A percentile compares a stretch with the other conserved stretches of the same genome.
phyloP scores from a whole-genome alignment of 208 protist species.

The Wallacemonas sp. region DNA sequence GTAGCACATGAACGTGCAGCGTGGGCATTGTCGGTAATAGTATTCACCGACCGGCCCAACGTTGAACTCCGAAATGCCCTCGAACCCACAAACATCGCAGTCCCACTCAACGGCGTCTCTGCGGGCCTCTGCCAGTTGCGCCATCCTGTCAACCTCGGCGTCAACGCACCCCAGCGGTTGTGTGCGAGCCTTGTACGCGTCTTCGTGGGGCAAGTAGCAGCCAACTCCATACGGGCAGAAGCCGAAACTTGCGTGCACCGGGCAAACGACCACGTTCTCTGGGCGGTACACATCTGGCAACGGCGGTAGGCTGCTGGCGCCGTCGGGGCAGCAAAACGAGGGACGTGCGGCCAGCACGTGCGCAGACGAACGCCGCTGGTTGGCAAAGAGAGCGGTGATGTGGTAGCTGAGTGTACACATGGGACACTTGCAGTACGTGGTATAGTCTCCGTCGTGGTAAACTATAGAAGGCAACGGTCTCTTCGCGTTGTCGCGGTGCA shows the following conservation, averaged over 20 bases:
- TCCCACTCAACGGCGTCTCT: conserved; percentile 49
- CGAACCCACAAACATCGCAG: conserved; percentile 78
- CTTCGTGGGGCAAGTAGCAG: conserved; percentile 74
- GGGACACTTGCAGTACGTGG: conserved; percentile 48
- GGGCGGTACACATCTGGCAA: conserved; percentile 27
- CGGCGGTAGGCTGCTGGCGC: conserved; percentile 35
- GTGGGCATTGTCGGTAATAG: conserved; percentile 70
- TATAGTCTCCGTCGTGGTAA: conserved; percentile 7
- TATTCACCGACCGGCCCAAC: conserved; percentile 63
- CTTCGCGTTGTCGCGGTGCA: neutral
- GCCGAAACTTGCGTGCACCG: conserved; percentile 63
- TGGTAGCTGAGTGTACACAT: conserved; percentile 70
- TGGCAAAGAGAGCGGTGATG: conserved; percentile 59
- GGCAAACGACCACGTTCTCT: conserved; percentile 35
- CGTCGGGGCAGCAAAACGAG: conserved; percentile 34
- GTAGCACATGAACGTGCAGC: conserved; percentile 81
- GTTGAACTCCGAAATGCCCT: conserved; percentile 51
- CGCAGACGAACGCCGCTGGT: conserved; percentile 72
- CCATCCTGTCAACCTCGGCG: conserved; percentile 57
- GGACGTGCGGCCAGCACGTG: conserved; percentile 77
- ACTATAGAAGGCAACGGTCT: neutral
- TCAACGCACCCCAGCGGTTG: conserved; percentile 27
- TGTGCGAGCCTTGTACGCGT: conserved; percentile 19
- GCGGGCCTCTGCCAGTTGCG: conserved; percentile 31
- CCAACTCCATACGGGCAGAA: conserved; percentile 74